Evolutionary conservation across 208 protist species (phyloP).

Genomic region (Tritrichomonas musculus): DNA sequence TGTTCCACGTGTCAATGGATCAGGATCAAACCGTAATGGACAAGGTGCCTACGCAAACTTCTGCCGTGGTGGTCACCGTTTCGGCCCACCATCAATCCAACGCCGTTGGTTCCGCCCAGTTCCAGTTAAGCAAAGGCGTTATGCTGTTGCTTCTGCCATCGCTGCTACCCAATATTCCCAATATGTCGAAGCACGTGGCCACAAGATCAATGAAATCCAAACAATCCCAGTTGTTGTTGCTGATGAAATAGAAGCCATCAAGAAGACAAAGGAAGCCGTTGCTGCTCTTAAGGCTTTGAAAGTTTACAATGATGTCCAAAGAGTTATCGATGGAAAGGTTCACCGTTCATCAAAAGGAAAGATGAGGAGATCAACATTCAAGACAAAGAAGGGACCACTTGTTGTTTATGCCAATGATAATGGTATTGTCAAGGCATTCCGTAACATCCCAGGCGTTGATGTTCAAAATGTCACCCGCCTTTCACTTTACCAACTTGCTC

Average conservation of each 20-base stretch:
- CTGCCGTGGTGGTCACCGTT: constrained; percentile 97
- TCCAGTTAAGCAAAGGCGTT: constrained; percentile 87
- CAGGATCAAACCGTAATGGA: constrained; percentile 89
- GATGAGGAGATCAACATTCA: constrained; percentile 87
- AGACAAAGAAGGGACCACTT: constrained; percentile 80
- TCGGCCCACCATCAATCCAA: constrained; percentile 89
- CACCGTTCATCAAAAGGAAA: constrained; percentile 87
- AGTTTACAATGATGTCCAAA: constrained; percentile 83
- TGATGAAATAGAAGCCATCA: constrained; percentile 69
- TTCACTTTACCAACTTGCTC: constrained; percentile 95
- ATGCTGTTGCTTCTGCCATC: constrained; percentile 89
- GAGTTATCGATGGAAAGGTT: constrained; percentile 58
- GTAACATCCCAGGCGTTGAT: constrained; percentile 62
- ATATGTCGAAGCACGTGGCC: constrained; percentile 92
- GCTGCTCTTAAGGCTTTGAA: constrained; percentile 75
- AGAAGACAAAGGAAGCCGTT: constrained; percentile 88
- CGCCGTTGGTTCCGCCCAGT: constrained; percentile 90
- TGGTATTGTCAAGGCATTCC: constrained; percentile 58
- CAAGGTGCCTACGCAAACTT: constrained; percentile 99
- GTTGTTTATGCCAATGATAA: constrained; percentile 79
- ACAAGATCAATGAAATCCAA: constrained; percentile 76
- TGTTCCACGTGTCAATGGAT: constrained; percentile 95
- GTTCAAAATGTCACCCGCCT: constrained; percentile 71
- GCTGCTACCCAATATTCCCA: constrained; percentile 84
- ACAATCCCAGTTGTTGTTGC: constrained; percentile 92